Evolutionary conservation across 169 alveolate genomes (phyloP).

Genomic region (Eimeria necatrix): DNA sequence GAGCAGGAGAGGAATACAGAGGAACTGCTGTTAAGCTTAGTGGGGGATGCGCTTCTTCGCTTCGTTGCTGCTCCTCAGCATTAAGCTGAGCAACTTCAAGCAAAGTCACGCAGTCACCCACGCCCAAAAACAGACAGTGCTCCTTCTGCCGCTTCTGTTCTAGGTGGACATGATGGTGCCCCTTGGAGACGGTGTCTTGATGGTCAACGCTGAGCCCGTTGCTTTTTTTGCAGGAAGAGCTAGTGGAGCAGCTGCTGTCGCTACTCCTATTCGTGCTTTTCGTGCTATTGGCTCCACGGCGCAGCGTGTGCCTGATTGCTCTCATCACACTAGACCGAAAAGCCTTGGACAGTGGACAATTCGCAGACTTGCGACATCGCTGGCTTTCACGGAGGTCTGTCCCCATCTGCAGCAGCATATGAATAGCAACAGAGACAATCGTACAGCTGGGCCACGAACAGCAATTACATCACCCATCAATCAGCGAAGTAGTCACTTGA

Average conservation of each 20-base stretch:
- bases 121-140: background rate
- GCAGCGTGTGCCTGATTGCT: background rate
- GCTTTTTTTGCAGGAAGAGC: background rate
- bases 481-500: background rate
- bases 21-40: background rate
- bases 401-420: slow-evolving; percentile 12
- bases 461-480: background rate
- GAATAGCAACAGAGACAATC: background rate
- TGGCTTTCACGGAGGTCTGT: slow-evolving; percentile 1
- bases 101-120: slow-evolving; percentile 9
- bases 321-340: background rate
- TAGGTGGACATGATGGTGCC: no score
- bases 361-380: background rate
- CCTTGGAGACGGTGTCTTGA: background rate
- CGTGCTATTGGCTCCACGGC: background rate
- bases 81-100: background rate
- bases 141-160: background rate
- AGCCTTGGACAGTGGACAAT: slow-evolving; percentile 2
- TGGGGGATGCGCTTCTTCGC: background rate
- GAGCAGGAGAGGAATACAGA: background rate
- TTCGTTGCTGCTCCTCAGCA: background rate
- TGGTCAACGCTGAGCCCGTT: background rate
- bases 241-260: no score
- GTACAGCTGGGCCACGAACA: background rate
- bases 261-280: no score